phyloP scores from a whole-genome alignment of 352 stramenopile species.

The Globisporangium splendens region DNA sequence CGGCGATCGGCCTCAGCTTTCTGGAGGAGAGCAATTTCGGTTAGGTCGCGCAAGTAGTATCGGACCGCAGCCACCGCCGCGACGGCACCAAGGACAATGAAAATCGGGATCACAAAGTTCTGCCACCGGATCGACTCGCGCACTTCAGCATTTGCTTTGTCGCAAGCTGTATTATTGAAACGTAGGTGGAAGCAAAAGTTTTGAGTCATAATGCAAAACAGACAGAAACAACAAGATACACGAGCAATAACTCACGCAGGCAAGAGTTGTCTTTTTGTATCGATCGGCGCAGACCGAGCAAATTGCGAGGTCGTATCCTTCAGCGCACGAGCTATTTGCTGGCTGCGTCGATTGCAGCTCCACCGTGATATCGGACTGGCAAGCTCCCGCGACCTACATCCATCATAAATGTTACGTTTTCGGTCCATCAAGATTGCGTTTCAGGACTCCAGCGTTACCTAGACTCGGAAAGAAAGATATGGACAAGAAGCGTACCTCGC shows the following conservation, averaged over 20 bases:
- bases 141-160: constrained; percentile 44
- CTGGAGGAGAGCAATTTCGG: constrained; percentile 52
- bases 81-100: constrained; percentile 35
- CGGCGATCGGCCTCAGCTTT: constrained; percentile 63
- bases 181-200: neutral
- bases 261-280: constrained; percentile 66
- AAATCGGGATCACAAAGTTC: constrained; percentile 67
- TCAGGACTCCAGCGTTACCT: no score
- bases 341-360: constrained; percentile 16
- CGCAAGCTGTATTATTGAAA: constrained; percentile 30
- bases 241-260: constrained; percentile 35
- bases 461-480: no score
- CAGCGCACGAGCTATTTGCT: constrained; percentile 32
- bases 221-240: neutral
- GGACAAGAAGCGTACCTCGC: constrained; percentile 30
- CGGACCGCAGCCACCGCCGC: constrained; percentile 32
- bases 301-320: constrained; percentile 55
- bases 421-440: neutral
- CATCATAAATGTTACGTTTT: neutral
- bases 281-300: constrained; percentile 59
- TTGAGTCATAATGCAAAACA: neutral
- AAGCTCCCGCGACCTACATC: constrained; percentile 38
- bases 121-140: constrained; percentile 56
- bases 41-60: constrained; percentile 54
- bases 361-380: constrained; percentile 45